phyloP scores from a whole-genome alignment of 2,329 filamentous ascomycete genomes.

The Fusarium sarcochroum region DNA sequence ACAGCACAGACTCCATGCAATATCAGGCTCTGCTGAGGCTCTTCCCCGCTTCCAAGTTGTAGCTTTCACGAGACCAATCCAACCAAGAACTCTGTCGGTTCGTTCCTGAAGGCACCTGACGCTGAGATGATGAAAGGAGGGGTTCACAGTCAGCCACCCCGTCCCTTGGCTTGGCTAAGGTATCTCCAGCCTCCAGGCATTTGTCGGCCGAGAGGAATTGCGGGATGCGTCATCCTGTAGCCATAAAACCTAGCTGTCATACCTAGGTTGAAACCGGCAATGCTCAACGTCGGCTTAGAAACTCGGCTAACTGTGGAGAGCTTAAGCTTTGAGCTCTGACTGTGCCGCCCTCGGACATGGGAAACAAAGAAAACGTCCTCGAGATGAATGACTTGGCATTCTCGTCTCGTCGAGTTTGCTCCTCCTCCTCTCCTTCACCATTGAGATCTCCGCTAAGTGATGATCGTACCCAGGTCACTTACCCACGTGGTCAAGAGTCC shows the following conservation, averaged over 20 bases:
- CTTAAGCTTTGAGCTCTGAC: slow-evolving; percentile 24
- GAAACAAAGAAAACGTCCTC: neutral
- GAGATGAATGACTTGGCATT: slow-evolving; percentile 12
- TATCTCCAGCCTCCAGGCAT: slow-evolving; percentile 5
- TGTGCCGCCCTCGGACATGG: neutral
- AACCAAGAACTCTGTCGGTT: slow-evolving; percentile 9
- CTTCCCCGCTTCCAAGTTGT: slow-evolving; percentile 33
- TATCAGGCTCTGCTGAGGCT: slow-evolving; percentile 15
- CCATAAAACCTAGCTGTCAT: neutral
- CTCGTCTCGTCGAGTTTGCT: neutral
- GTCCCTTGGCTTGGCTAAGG: slow-evolving; percentile 8
- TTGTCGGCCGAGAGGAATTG: slow-evolving; percentile 45
- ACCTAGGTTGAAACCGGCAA: slow-evolving; percentile 13
- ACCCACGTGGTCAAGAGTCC: slow-evolving; percentile 32
- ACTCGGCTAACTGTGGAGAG: slow-evolving; percentile 43
- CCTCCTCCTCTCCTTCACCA: slow-evolving; percentile 2
- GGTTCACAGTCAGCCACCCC: slow-evolving; percentile 37
- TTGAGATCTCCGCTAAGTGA: neutral
- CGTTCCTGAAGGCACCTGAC: slow-evolving; percentile 47
- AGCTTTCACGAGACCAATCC: slow-evolving; percentile 26
- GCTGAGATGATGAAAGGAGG: slow-evolving; percentile 26
- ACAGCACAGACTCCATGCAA: slow-evolving; percentile 10
- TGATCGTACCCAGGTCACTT: slow-evolving; percentile 3
- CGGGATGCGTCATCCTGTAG: slow-evolving; percentile 13
- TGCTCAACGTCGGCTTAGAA: slow-evolving; percentile 17